Evolutionary conservation across 179 eudicot species (phyloP), one percentile per base, ranked within the genome.

Genomic region (Vitellaria paradoxa): DNA sequence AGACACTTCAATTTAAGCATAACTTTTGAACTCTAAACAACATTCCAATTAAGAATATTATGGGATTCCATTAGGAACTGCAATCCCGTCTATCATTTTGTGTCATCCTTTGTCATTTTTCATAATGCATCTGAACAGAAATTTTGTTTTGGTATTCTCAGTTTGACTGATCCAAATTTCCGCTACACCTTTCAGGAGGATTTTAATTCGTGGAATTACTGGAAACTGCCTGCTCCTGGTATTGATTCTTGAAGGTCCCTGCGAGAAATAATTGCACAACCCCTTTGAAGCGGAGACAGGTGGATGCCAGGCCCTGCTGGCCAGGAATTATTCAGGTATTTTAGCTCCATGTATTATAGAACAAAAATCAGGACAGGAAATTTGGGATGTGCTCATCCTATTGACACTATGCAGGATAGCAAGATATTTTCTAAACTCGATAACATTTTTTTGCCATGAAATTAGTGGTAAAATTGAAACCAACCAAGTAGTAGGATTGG

Each of bases 191-290:
- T 81, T 55, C 91, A 93, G 98, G 99, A 95, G 88, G 98, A 90
- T 82, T 95, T 75, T 84, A 95, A 95, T 79, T 73, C 88, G 18
- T 95, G 95, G 99, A 95, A 93, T 83, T 95, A 80, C 87, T 95
- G 99, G 99, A 93, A 82, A 84, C 76, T 93, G 70, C 93, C 98
- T 15, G 91, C 90, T 66, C 89, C 90, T 74, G 69, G 60, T 78
- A 78, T 84, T 55, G 73, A 78, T 64, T 5, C 23, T 53, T 84
- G 79, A 84, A 81, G 61, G 64, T 69, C 42, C 62, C 52, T 60
- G 50, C 21, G 66, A 75, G 62, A 37, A 40, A 75, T 13, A 55
- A 30, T 40, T 69, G 50, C 37, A 61, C 12, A 50, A 70, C 18
- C 70, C 49, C 66, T 68, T 0, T 40, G 65, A 78, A 64, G 5